Evolutionary conservation across 2,329 filamentous ascomycete genomes (phyloP).

Genomic region (Boeremia lycopersici): DNA sequence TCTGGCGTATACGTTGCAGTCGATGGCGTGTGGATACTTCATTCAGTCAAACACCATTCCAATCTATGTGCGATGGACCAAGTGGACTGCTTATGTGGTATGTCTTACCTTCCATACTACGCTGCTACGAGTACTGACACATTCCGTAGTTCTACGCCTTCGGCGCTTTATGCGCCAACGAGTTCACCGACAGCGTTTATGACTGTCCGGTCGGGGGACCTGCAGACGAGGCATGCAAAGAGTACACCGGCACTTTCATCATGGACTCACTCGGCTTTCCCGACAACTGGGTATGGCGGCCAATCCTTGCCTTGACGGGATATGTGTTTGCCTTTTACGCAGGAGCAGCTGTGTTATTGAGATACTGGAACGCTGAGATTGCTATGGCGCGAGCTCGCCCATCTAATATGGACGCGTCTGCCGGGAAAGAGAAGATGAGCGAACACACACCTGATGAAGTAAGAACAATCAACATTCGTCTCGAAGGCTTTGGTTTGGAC

Average conservation of each 20-base stretch:
- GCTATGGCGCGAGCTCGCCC: conserved; percentile 68
- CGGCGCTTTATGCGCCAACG: conserved; percentile 72
- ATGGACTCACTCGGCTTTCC: conserved; percentile 73
- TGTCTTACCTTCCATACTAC: conserved; percentile 8
- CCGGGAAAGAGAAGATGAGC: conserved; percentile 72
- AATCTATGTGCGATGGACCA: conserved; percentile 78
- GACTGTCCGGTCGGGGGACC: conserved; percentile 71
- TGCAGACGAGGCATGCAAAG: conserved; percentile 67
- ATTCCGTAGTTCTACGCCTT: conserved; percentile 68
- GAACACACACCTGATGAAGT: conserved; percentile 60
- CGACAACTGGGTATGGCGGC: conserved; percentile 68
- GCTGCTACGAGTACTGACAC: neutral
- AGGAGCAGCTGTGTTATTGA: conserved; percentile 65
- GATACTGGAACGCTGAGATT: conserved; percentile 71
- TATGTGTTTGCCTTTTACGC: conserved; percentile 69
- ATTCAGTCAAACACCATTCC: conserved; percentile 75
- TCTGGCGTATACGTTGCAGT: conserved; percentile 73
- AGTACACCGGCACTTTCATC: conserved; percentile 73
- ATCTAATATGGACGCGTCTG: conserved; percentile 63
- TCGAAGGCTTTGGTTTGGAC: conserved; percentile 68
- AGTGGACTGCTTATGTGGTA: conserved; percentile 67
- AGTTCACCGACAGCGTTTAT: conserved; percentile 75
- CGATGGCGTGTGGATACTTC: conserved; percentile 77
- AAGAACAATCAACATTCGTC: conserved; percentile 67
- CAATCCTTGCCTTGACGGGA: conserved; percentile 66